These are phyloP conservation scores for Hydrangea macrophylla DNA, from an alignment of 148 eudicot species.

Conservation along the genomic window DNA sequence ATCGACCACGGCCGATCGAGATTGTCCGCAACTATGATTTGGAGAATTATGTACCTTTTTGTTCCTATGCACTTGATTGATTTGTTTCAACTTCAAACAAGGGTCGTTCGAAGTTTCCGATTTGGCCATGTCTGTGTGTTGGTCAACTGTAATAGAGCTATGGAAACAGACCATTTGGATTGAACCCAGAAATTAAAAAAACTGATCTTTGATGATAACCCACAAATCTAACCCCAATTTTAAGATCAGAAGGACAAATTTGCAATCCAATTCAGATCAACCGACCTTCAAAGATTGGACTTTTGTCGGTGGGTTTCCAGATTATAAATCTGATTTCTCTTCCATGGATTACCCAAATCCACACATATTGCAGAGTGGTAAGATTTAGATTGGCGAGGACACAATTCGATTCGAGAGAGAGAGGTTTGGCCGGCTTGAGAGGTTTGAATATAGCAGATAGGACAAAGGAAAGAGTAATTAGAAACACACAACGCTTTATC, in stretches of 20 bases:
- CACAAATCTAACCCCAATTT: conserved; percentile 12
- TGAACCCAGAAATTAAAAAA: conserved; percentile 14
- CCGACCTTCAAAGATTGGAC: conserved; percentile 18
- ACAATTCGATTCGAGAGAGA: not conserved
- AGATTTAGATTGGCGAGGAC: not conserved
- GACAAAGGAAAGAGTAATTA: conserved; percentile 7
- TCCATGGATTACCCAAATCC: not conserved
- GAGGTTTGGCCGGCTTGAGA: conserved; percentile 11
- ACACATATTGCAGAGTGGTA: not conserved
- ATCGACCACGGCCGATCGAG: conserved; percentile 65
- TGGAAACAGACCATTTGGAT: conserved; percentile 57
- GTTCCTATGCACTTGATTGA: conserved; percentile 35
- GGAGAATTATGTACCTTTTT: conserved; percentile 33
- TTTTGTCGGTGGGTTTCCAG: conserved; percentile 5
- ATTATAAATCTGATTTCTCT: not conserved
- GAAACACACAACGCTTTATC: conserved; percentile 10
- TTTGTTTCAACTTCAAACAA: conserved; percentile 47
- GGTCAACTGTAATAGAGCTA: conserved; percentile 41
- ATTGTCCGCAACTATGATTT: conserved; percentile 49
- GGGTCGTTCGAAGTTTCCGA: conserved; percentile 43
- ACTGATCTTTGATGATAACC: conserved; percentile 16
- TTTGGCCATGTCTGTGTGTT: conserved; percentile 51
- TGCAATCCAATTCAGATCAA: conserved; percentile 29
- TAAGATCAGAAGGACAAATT: conserved; percentile 22
- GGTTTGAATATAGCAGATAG: not conserved